These are phyloP conservation scores for Penicillium arizonense DNA, from an alignment of 495 filamentous ascomycete genomes.

Conservation along the genomic window DNA sequence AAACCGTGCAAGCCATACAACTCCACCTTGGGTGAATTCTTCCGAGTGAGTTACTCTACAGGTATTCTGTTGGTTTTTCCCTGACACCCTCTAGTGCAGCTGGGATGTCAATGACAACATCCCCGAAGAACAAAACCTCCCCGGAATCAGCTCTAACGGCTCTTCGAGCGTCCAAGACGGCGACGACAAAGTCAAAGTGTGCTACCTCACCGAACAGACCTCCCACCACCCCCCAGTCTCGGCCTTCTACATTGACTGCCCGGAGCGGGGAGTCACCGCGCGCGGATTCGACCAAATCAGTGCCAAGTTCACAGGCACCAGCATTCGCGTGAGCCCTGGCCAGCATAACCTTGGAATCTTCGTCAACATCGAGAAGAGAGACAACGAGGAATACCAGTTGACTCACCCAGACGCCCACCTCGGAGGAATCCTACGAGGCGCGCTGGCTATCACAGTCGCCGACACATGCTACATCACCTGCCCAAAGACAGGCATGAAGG, in stretches of 20 bases:
- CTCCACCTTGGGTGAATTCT: slow-evolving; percentile 95
- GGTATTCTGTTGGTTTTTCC: not conserved
- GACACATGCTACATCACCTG: slow-evolving; percentile 87
- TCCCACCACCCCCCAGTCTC: slow-evolving; percentile 98
- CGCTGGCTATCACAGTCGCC: slow-evolving; percentile 80
- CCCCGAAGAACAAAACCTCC: slow-evolving; percentile 45
- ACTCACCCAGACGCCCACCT: slow-evolving; percentile 94
- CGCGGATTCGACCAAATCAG: slow-evolving; percentile 92
- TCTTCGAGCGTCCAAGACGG: slow-evolving; percentile 26
- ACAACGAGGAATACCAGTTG: slow-evolving; percentile 89
- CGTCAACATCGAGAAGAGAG: slow-evolving; percentile 74
- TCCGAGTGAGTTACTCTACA: slow-evolving; percentile 61
- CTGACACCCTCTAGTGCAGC: slow-evolving; percentile 61
- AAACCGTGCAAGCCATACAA: slow-evolving; percentile 99
- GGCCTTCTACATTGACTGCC: slow-evolving; percentile 91
- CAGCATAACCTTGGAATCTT: slow-evolving; percentile 96
- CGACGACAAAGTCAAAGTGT: slow-evolving; percentile 67
- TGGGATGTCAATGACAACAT: slow-evolving; percentile 81
- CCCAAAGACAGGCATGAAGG: slow-evolving; percentile 81
- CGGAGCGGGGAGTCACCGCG: slow-evolving; percentile 84
- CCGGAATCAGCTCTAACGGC: slow-evolving; percentile 33
- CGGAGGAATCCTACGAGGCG: slow-evolving; percentile 80
- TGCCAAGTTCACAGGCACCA: slow-evolving; percentile 97
- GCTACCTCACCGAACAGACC: slow-evolving; percentile 96
- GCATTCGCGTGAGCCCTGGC: slow-evolving; percentile 85